Evolutionary conservation across 1,139 yeast genomes (phyloP).

Genomic region (Meyerozyma smithsonii): DNA sequence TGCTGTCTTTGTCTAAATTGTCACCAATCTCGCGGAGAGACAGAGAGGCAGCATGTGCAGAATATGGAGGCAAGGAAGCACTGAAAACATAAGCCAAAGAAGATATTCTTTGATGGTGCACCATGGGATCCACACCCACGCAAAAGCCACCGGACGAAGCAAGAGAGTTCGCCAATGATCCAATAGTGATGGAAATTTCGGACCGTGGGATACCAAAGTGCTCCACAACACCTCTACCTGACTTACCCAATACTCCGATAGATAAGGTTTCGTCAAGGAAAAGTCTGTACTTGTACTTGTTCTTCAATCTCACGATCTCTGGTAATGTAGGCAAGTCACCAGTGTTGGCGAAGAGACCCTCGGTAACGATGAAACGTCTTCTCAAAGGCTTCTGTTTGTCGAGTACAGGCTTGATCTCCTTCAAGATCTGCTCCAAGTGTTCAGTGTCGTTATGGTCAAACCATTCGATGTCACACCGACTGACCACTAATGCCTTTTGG

Average conservation of each 20-base stretch:
- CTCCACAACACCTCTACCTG: constrained; percentile 86
- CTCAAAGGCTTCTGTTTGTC: constrained; percentile 69
- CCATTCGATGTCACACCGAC: constrained; percentile 82
- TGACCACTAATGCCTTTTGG: constrained; percentile 83
- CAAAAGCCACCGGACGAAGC: constrained; percentile 97
- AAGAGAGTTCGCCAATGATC: constrained; percentile 76
- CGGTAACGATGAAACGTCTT: constrained; percentile 86
- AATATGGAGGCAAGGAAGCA: constrained; percentile 91
- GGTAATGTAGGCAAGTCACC: constrained; percentile 81
- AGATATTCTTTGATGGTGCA: constrained; percentile 87
- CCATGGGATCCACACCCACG: constrained; percentile 79
- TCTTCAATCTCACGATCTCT: constrained; percentile 67
- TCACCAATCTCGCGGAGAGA: constrained; percentile 42
- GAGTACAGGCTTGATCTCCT: constrained; percentile 56
- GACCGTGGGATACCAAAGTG: constrained; percentile 57
- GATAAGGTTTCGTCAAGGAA: constrained; percentile 85
- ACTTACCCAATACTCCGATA: constrained; percentile 76
- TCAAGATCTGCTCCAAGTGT: constrained; percentile 68
- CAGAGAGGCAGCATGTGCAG: constrained; percentile 68
- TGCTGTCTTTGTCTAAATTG: constrained; percentile 30
- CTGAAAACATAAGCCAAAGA: constrained; percentile 89
- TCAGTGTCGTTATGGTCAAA: constrained; percentile 85
- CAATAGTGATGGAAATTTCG: constrained; percentile 79
- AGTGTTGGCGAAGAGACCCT: constrained; percentile 75
- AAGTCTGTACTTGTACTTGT: constrained; percentile 77